Conservation (phyloP, 805 yeast genomes). For the Debaryomyces castellii region DNA sequence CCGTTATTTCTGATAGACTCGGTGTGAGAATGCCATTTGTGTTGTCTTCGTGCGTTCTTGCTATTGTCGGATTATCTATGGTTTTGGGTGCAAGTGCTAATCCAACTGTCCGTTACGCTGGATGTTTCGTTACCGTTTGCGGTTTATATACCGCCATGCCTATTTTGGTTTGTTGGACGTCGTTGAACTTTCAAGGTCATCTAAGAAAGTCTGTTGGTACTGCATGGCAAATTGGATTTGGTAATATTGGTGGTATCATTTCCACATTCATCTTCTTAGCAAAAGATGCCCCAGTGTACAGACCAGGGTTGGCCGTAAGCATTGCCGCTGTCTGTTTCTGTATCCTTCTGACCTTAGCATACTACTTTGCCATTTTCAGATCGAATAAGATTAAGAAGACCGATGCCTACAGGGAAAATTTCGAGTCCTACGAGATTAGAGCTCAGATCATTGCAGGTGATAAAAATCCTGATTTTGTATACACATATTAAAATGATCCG, state of each 20-base stretch:
- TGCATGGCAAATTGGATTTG: slow-evolving; percentile 67
- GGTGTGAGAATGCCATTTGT: slow-evolving; percentile 48
- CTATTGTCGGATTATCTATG: slow-evolving; percentile 56
- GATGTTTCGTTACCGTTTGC: slow-evolving; percentile 57
- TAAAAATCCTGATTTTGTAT: slow-evolving; percentile 34
- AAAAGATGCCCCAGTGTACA: slow-evolving; percentile 58
- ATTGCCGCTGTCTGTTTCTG: slow-evolving; percentile 49
- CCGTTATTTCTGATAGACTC: slow-evolving; percentile 58
- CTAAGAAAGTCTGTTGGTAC: slow-evolving; percentile 57
- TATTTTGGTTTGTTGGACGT: slow-evolving; percentile 64
- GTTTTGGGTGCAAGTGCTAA: slow-evolving; percentile 45
- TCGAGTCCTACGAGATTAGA: slow-evolving; percentile 23
- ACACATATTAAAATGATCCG: slow-evolving; percentile 33
- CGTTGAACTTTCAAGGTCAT: slow-evolving; percentile 64
- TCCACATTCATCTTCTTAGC: slow-evolving; percentile 57
- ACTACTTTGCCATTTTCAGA: slow-evolving; percentile 27
- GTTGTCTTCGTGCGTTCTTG: slow-evolving; percentile 24
- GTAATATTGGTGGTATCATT: slow-evolving; percentile 72
- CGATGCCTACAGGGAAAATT: slow-evolving; percentile 24
- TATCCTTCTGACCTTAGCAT: slow-evolving; percentile 31
- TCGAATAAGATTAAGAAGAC: slow-evolving; percentile 24
- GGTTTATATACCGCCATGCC: slow-evolving; percentile 72
- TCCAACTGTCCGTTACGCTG: slow-evolving; percentile 53
- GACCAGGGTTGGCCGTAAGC: slow-evolving; percentile 52
- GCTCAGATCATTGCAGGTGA: slow-evolving; percentile 38